Conservation (phyloP, 2,329 filamentous ascomycete species). For the Xylariaceae sp. region DNA sequence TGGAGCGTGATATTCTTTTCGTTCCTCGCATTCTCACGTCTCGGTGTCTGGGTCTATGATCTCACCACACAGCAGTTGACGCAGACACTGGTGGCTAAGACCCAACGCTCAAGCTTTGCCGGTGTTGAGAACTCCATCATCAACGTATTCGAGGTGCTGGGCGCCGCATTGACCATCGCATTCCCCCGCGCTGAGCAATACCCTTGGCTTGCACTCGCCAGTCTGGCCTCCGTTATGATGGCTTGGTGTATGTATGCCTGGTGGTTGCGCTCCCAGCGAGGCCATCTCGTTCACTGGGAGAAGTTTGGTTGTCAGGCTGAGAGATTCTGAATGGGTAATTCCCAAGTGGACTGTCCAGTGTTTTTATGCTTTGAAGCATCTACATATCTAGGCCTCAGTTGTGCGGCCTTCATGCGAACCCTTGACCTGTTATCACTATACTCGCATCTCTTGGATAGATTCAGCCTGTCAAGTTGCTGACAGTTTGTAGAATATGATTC, state of each 20-base stretch:
- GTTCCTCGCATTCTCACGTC: slow-evolving; percentile 38
- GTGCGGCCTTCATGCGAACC: too few relatives aligned
- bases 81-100: slow-evolving; percentile 34
- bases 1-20: slow-evolving; percentile 35
- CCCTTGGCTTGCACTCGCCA: slow-evolving; percentile 35
- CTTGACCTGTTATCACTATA: too few relatives aligned
- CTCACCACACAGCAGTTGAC: slow-evolving; percentile 42
- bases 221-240: slow-evolving; percentile 30
- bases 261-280: slow-evolving; percentile 37
- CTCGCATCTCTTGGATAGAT: background rate
- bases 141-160: slow-evolving; percentile 37
- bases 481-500: too few relatives aligned
- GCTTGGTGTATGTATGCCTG: slow-evolving; percentile 34
- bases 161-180: slow-evolving; percentile 34
- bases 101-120: slow-evolving; percentile 37
- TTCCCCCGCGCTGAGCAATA: slow-evolving; percentile 36
- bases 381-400: too few relatives aligned
- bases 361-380: background rate
- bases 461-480: too few relatives aligned
- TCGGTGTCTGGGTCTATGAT: slow-evolving; percentile 42
- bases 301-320: slow-evolving; percentile 18
- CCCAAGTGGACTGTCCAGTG: background rate
- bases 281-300: slow-evolving; percentile 40
- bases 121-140: slow-evolving; percentile 39
- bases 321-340: background rate